Conservation (phyloP, 2,329 filamentous ascomycete genomes). For the Pseudogymnoascus sp. region DNA sequence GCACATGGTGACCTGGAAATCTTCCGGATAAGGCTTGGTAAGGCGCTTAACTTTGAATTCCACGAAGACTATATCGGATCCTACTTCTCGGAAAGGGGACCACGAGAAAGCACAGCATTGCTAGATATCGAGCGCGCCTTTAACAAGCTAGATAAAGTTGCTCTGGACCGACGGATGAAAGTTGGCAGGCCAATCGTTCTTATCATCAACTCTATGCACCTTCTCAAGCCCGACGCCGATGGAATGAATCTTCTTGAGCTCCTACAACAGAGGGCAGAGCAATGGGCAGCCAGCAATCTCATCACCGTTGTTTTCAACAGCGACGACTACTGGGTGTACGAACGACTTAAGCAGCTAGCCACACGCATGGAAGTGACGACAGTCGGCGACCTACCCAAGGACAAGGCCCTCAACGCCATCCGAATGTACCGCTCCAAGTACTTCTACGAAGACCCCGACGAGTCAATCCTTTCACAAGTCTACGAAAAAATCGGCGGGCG, state of each 20-base stretch:
- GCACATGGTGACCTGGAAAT: conserved; percentile 93
- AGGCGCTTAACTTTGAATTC: conserved; percentile 91
- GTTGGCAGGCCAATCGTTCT: conserved; percentile 66
- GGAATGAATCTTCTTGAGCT: conserved; percentile 91
- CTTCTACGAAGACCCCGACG: conserved; percentile 50
- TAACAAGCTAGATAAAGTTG: conserved; percentile 97
- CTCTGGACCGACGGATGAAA: conserved; percentile 56
- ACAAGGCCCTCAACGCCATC: conserved; percentile 67
- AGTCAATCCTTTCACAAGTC: conserved; percentile 58
- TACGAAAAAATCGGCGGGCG: conserved; percentile 84
- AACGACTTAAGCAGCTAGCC: conserved; percentile 82
- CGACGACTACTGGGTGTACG: conserved; percentile 98
- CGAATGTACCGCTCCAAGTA: conserved; percentile 74
- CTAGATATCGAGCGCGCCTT: conserved; percentile 93
- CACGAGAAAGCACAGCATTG: conserved; percentile 81
- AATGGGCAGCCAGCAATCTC: conserved; percentile 88
- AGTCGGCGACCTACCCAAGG: conserved; percentile 72
- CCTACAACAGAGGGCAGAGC: conserved; percentile 88
- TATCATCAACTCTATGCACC: conserved; percentile 89
- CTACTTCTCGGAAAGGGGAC: conserved; percentile 89
- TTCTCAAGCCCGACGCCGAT: conserved; percentile 84
- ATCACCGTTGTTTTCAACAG: conserved; percentile 92
- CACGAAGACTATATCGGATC: conserved; percentile 97
- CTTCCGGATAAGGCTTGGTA: conserved; percentile 84
- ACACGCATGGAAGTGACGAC: conserved; percentile 92